Evolutionary conservation across 805 yeast species (phyloP).

Genomic region (Peterozyma xylosa): DNA sequence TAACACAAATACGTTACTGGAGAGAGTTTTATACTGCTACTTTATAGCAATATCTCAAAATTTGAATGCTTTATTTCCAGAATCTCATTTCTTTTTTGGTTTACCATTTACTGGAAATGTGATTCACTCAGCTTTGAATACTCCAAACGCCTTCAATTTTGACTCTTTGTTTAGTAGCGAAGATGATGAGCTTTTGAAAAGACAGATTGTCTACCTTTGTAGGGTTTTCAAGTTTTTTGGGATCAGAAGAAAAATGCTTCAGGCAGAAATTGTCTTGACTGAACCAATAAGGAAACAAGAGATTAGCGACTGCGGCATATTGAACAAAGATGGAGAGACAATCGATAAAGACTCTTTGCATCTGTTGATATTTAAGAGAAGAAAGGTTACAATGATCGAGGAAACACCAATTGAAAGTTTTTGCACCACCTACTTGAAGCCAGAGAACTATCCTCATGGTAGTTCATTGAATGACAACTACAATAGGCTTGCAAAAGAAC

Average conservation of each 20-base stretch:
- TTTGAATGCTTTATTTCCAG: slow-evolving; percentile 1
- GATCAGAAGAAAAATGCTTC: not conserved
- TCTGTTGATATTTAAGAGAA: not conserved
- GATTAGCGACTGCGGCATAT: too few relatives aligned
- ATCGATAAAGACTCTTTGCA: not conserved
- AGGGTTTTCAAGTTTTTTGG: slow-evolving; percentile 1
- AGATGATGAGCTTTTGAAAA: too few relatives aligned
- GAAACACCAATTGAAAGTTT: not conserved
- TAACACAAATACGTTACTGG: too few relatives aligned
- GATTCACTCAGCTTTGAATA: too few relatives aligned
- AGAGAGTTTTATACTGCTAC: not conserved
- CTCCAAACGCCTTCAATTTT: too few relatives aligned
- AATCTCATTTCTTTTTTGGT: slow-evolving; percentile 2
- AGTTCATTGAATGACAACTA: too few relatives aligned
- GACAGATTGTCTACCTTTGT: not conserved
- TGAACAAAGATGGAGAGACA: not conserved
- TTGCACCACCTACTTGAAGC: not conserved
- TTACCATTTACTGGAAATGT: not conserved
- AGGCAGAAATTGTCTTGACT: slow-evolving; percentile 1
- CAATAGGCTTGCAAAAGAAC: too few relatives aligned
- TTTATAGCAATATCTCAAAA: not conserved
- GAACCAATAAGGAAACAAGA: too few relatives aligned
- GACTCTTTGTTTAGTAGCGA: not conserved
- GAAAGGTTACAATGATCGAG: not conserved
- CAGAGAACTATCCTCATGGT: slow-evolving; percentile 3